Evolutionary conservation across 2,329 filamentous ascomycete genomes (phyloP).

Genomic region (Sclerotinia spermophila): DNA sequence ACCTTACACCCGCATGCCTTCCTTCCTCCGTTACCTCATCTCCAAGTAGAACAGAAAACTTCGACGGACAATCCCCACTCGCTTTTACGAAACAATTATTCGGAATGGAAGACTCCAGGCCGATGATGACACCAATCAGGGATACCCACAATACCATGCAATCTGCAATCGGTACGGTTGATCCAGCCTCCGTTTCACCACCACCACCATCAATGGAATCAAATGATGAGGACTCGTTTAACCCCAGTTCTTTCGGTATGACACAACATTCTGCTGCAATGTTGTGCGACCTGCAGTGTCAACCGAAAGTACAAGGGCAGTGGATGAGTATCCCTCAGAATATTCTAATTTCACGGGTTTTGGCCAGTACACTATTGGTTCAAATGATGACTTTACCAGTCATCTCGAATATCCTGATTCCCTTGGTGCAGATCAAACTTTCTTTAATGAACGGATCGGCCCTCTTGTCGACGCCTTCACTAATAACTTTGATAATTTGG

Average conservation of each 20-base stretch:
- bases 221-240: constrained; percentile 44
- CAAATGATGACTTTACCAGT: constrained; percentile 50
- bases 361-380: constrained; percentile 58
- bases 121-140: constrained; percentile 28
- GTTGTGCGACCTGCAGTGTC: constrained; percentile 99
- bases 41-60: constrained; percentile 42
- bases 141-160: constrained; percentile 32
- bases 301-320: constrained; percentile 58
- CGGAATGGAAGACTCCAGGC: constrained; percentile 40
- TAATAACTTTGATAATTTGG: constrained; percentile 66
- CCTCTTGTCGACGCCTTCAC: constrained; percentile 65
- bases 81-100: constrained; percentile 60
- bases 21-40: constrained; percentile 44
- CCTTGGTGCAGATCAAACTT: constrained; percentile 68
- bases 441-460: constrained; percentile 73
- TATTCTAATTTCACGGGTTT: constrained; percentile 51
- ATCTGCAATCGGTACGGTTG: constrained; percentile 49
- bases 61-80: constrained; percentile 42
- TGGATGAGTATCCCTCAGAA: constrained; percentile 37
- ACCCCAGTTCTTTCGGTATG: constrained; percentile 63
- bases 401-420: constrained; percentile 66
- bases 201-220: constrained; percentile 47
- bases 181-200: constrained; percentile 56
- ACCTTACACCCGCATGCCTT: constrained; percentile 36
- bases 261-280: constrained; percentile 99